Evolutionary conservation across 2,329 filamentous ascomycete genomes (phyloP).

Genomic region (Xylariomycetidae sp.): DNA sequence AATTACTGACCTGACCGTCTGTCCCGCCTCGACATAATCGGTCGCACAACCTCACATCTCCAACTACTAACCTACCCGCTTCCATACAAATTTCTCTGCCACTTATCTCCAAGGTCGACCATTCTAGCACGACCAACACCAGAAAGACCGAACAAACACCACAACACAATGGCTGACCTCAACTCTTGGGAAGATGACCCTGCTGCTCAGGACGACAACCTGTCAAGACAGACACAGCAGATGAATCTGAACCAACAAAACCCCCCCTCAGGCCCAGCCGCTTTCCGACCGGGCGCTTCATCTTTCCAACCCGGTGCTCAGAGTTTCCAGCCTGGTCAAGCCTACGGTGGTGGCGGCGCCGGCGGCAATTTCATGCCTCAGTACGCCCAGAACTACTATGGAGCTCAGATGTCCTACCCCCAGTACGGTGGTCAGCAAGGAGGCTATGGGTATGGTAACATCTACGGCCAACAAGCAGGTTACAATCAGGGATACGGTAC

Average conservation of each 20-base stretch:
- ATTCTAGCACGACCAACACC: slow-evolving; percentile 1
- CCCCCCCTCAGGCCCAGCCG: slow-evolving; percentile 38
- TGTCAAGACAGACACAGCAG: slow-evolving; percentile 72
- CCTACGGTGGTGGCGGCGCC: too few relatives aligned
- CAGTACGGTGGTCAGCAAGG: slow-evolving; percentile 45
- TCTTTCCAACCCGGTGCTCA: slow-evolving; percentile 71
- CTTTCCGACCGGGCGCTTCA: slow-evolving; percentile 63
- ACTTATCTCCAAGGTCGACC: too few relatives aligned
- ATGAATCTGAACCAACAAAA: slow-evolving; percentile 61
- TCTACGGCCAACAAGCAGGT: slow-evolving; percentile 41
- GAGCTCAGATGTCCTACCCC: slow-evolving; percentile 45
- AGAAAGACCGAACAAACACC: slow-evolving; percentile 8
- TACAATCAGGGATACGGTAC: slow-evolving; percentile 52
- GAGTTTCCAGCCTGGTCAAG: slow-evolving; percentile 68
- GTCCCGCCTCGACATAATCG: too few relatives aligned
- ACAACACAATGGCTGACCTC: slow-evolving; percentile 71
- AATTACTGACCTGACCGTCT: too few relatives aligned
- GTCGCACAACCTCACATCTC: too few relatives aligned
- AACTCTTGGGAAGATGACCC: slow-evolving; percentile 95
- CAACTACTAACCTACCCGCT: too few relatives aligned
- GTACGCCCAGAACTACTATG: slow-evolving; percentile 51
- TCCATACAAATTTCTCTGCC: too few relatives aligned
- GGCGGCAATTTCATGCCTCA: slow-evolving; percentile 54
- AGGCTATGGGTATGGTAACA: slow-evolving; percentile 47
- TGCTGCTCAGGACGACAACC: slow-evolving; percentile 69